A percentile compares a stretch with the other conserved stretches of the same genome.
These are phyloP conservation scores for Colletotrichum coccodes DNA, from an alignment of 2,329 filamentous ascomycete species.

Conservation along the genomic window DNA sequence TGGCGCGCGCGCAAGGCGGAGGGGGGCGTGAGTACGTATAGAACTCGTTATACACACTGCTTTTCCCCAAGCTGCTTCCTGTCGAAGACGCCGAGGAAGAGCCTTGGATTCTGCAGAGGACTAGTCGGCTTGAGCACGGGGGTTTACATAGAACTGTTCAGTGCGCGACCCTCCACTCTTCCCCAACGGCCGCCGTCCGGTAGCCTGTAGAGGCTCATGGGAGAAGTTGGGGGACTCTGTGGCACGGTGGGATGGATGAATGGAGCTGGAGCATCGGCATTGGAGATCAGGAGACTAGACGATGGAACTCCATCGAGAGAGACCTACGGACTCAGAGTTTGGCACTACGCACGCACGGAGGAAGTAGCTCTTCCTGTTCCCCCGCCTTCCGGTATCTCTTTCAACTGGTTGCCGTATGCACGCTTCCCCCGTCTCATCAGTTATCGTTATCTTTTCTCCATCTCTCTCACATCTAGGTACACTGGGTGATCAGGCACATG, in stretches of 20 bases:
- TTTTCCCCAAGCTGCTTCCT: not conserved
- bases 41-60: not conserved
- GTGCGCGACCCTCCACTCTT: not conserved
- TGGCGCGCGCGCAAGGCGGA: not conserved
- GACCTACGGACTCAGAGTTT: not conserved
- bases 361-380: not conserved
- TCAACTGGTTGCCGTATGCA: not conserved
- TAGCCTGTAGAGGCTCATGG: not conserved
- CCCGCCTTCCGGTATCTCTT: conserved; percentile 2
- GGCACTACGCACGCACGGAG: conserved; percentile 3
- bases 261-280: not conserved
- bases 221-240: not conserved
- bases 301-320: conserved; percentile 3
- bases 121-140: not conserved
- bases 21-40: not conserved
- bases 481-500: not conserved
- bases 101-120: not conserved
- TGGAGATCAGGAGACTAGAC: not conserved
- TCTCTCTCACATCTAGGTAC: not conserved
- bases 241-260: not conserved
- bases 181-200: not conserved
- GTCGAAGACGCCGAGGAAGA: not conserved
- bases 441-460: not conserved
- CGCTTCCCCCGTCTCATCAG: not conserved
- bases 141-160: too few relatives aligned